Evolutionary conservation across 2,329 filamentous ascomycete genomes (phyloP), one percentile per base, ranked within the genome.

Genomic region (Paecilomyces fulvus): DNA sequence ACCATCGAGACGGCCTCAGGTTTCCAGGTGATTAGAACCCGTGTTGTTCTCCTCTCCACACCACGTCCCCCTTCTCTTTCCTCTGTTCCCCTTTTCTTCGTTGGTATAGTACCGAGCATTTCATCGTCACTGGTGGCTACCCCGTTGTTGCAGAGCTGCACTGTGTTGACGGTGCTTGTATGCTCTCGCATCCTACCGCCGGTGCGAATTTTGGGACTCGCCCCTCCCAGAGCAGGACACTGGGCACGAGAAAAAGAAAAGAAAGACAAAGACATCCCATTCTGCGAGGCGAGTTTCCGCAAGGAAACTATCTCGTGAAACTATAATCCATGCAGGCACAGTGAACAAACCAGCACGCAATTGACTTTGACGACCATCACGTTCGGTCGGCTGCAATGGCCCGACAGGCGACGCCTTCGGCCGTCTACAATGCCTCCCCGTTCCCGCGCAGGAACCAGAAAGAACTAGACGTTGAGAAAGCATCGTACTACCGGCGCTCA

Each of bases 381-480:
- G 8, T n/a, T 3, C 48, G 3, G 28, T 25, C 51, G 30, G 28
- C 33, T 53, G 51, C 48, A 28, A 49, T 49, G 48, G 23, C 48
- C 48, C 25, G 48, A 20, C 48, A 49, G 21, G 48, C 48, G 8
- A 49, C 3, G 48, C 48, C 20, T 10, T 49, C 53, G 25, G 31
- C 53, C 30, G 37, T 46, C 53, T 55, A 55, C 53, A 31, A 55
- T 49, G 37, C 30, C 11, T 12, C 30, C 14, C 37, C 37, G 23
- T 48, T 46, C 33, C 30, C 55, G n/a, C 55, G 52, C 48, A 52
- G 49, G 28, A 28, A 30, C 30, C 51, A 53, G 17, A 49, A 51
- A 25, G 54, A 62, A 31, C 30, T 61, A 21, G 63, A 64, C 43
- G 56, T 59, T 25, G 62, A 65, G 51, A 56, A 49, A 28, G 48